Base-by-base conservation (phyloP, 2,329 filamentous ascomycete genomes). In the Cordyceps militaris region DNA sequence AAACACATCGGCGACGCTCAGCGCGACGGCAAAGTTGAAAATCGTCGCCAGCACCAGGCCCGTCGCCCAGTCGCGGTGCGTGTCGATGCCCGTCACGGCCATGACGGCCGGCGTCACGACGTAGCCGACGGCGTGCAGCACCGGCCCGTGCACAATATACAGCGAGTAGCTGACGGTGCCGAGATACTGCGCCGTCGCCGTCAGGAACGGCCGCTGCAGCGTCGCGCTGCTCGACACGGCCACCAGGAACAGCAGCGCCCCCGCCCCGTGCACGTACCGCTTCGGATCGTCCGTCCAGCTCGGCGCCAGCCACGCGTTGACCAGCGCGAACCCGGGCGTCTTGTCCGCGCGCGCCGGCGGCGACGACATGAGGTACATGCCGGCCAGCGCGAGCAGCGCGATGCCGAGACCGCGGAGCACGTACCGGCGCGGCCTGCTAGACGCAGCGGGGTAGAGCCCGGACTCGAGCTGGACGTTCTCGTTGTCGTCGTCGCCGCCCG, bases 101-200 rank as follows among this genome's bases (percentile, higher is more conserved):
- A 58, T n/a, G 21, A 53, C 30, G 16, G 30, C 48, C 4, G 56
- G 56, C 38, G 38, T 28, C 6, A 56, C 30, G 6, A 48, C 38
- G 24, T 59, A 59, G 8, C 57, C 57, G 10, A 59, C 36, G 2
- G 40, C 28, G 46, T 59, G 57, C 44, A 56, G 30, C 44, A 59
- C 44, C 23, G 57, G 57, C 10, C 57, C 57, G 38, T 59, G 57
- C 26, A 59, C 57, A 21, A 59, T 56, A 8, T 59, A 59, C 3
- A 59, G 30, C 11, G 57, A 26, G 28, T 59, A 59, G 57, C 57
- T 59, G 26, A 59, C 43, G n/a, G 10, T 51, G 23, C 57, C 57
- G 10, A 59, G 52, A 23, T 59, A 59, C 36, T 54, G 50, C 28
- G 57, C 57, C 42, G 46, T 28, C 38, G 51, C 13, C 19, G 50